Evolutionary conservation across 176 grass and related monocot genomes (phyloP).

Genomic region (Poa annua): DNA sequence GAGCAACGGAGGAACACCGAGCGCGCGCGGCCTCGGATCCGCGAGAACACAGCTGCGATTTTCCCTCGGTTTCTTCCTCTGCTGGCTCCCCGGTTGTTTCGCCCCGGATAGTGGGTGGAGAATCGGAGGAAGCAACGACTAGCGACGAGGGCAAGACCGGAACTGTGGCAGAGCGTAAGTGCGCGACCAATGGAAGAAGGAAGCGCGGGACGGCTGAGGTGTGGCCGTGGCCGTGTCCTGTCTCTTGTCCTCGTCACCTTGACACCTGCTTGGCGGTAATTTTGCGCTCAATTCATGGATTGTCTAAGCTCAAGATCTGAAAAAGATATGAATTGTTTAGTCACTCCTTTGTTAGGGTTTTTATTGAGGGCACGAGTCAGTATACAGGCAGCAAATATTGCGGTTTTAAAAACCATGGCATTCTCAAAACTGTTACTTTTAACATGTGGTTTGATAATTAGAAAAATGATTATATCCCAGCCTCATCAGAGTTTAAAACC

Average conservation of each 20-base stretch:
- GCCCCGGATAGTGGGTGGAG: slow-evolving; percentile 11
- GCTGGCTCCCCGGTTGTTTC: slow-evolving; percentile 14
- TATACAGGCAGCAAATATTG: too few relatives aligned
- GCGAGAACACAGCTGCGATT: slow-evolving; percentile 13
- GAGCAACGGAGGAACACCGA: slow-evolving; percentile 24
- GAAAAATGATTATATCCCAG: too few relatives aligned
- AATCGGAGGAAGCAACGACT: slow-evolving; percentile 33
- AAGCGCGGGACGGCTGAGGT: neutral
- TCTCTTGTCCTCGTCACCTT: neutral
- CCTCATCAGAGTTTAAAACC: too few relatives aligned
- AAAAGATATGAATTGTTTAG: neutral
- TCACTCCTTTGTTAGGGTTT: too few relatives aligned
- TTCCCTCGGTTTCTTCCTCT: neutral
- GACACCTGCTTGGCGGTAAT: neutral
- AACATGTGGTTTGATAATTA: too few relatives aligned
- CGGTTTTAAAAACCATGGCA: too few relatives aligned
- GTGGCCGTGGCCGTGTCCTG: neutral
- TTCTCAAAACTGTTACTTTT: too few relatives aligned
- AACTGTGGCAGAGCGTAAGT: neutral
- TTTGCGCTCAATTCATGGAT: too few relatives aligned
- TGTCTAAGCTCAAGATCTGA: neutral
- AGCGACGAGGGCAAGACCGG: slow-evolving; percentile 25
- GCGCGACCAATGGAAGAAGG: neutral
- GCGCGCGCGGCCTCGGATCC: slow-evolving; percentile 28
- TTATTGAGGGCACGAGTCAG: too few relatives aligned